Evolutionary conservation across 2,329 filamentous ascomycete species (phyloP).

Genomic region (Cytospora mali): DNA sequence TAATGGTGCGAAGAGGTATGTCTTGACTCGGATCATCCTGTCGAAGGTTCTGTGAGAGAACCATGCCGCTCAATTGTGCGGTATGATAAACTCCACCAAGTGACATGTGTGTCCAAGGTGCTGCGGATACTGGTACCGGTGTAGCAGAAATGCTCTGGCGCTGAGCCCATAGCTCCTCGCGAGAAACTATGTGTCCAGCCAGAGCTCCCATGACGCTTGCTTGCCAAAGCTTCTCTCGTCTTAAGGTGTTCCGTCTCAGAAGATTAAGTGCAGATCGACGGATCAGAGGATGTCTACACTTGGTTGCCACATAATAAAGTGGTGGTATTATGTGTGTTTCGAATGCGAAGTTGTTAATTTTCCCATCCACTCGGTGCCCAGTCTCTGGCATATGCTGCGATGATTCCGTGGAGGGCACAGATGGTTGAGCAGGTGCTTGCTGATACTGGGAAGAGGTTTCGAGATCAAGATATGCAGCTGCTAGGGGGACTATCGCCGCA

Average conservation of each 20-base stretch:
- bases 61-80: conserved; percentile 3
- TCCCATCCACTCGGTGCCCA: conserved; percentile 7
- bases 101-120: not conserved
- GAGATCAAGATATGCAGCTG: conserved; percentile 34
- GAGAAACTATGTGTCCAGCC: conserved; percentile 39
- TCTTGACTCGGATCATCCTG: not conserved
- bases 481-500: conserved; percentile 39
- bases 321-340: conserved; percentile 44
- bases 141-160: not conserved
- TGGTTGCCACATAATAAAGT: conserved; percentile 42
- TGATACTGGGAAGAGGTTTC: conserved; percentile 16
- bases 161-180: conserved; percentile 38
- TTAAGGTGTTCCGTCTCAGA: conserved; percentile 33
- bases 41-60: not conserved
- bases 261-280: conserved; percentile 41
- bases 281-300: conserved; percentile 44
- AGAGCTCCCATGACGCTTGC: conserved; percentile 36
- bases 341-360: conserved; percentile 38
- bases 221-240: conserved; percentile 45
- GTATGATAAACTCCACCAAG: not conserved
- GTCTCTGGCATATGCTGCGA: conserved; percentile 25
- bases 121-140: conserved; percentile 11
- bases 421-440: conserved; percentile 2
- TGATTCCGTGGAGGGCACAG: conserved; percentile 13
- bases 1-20: not conserved